These are phyloP conservation scores for Taiozyma sp. DNA, from an alignment of 1,139 yeast genomes.

Conservation along the genomic window DNA sequence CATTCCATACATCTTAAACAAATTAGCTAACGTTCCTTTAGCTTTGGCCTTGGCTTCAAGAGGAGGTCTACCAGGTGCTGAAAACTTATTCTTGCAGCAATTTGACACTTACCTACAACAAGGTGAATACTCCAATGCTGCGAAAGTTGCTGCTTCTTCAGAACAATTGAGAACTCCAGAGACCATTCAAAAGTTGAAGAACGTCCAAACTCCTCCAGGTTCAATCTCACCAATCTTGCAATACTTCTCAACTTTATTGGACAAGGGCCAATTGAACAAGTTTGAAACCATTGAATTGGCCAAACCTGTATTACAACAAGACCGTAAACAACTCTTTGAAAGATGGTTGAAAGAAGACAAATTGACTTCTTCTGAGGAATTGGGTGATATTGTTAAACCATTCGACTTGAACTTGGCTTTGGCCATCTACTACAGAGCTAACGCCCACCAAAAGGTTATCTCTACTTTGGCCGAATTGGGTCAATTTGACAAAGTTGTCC, in stretches of 20 bases:
- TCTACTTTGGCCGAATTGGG: slow-evolving; percentile 92
- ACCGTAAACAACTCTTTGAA: slow-evolving; percentile 88
- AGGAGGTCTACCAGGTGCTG: slow-evolving; percentile 98
- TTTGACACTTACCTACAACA: slow-evolving; percentile 78
- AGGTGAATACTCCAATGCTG: slow-evolving; percentile 90
- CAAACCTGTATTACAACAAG: slow-evolving; percentile 92
- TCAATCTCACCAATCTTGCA: slow-evolving; percentile 91
- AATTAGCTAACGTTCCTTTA: slow-evolving; percentile 77
- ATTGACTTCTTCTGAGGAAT: slow-evolving; percentile 88
- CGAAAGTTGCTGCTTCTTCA: slow-evolving; percentile 94
- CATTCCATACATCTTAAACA: slow-evolving; percentile 84
- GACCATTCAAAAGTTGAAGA: slow-evolving; percentile 88
- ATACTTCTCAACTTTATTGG: slow-evolving; percentile 87
- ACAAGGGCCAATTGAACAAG: slow-evolving; percentile 88
- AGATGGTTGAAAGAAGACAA: slow-evolving; percentile 96
- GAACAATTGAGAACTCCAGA: slow-evolving; percentile 92
- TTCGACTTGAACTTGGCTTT: slow-evolving; percentile 81
- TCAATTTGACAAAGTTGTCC: slow-evolving; percentile 92
- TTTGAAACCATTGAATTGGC: slow-evolving; percentile 94
- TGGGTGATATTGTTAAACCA: slow-evolving; percentile 93
- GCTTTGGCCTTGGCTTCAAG: slow-evolving; percentile 90
- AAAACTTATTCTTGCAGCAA: slow-evolving; percentile 83
- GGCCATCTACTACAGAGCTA: slow-evolving; percentile 85
- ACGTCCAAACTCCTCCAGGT: slow-evolving; percentile 92
- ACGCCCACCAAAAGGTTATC: slow-evolving; percentile 85